Evolutionary conservation across 2,329 filamentous ascomycete species (phyloP).

Genomic region (Diplodia corticola): DNA sequence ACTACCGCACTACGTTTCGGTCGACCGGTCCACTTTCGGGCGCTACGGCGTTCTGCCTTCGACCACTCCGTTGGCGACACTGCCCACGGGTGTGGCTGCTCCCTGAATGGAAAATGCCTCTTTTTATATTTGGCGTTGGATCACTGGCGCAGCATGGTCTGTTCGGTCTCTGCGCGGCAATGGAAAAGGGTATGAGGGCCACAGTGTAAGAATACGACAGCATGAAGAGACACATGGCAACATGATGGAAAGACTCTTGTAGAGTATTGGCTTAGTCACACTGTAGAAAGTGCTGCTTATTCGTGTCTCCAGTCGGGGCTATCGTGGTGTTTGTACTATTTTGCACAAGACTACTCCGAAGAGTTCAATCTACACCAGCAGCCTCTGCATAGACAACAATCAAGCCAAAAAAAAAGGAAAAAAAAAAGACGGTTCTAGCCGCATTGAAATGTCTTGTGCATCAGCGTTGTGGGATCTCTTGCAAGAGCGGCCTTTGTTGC

Average conservation of each 20-base stretch:
- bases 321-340: neutral
- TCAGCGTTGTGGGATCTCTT: no score
- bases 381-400: neutral
- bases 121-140: neutral
- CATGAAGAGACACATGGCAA: slow-evolving; percentile 11
- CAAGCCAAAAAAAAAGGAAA: neutral
- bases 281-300: neutral
- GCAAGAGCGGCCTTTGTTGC: no score
- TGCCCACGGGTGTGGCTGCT: neutral
- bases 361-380: neutral
- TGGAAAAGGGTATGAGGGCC: neutral
- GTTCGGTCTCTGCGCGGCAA: slow-evolving; percentile 1
- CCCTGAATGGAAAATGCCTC: neutral
- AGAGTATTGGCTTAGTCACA: neutral
- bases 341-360: neutral
- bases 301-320: neutral
- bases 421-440: no score
- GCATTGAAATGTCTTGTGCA: no score
- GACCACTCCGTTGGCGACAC: slow-evolving; percentile 23
- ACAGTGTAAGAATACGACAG: neutral
- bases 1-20: slow-evolving; percentile 87
- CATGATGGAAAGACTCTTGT: neutral
- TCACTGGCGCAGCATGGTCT: neutral
- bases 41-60: slow-evolving; percentile 81
- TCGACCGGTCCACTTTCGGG: slow-evolving; percentile 95